Evolutionary conservation across 2,329 filamentous ascomycete genomes (phyloP).

Genomic region (Rutstroemia sydowiana): DNA sequence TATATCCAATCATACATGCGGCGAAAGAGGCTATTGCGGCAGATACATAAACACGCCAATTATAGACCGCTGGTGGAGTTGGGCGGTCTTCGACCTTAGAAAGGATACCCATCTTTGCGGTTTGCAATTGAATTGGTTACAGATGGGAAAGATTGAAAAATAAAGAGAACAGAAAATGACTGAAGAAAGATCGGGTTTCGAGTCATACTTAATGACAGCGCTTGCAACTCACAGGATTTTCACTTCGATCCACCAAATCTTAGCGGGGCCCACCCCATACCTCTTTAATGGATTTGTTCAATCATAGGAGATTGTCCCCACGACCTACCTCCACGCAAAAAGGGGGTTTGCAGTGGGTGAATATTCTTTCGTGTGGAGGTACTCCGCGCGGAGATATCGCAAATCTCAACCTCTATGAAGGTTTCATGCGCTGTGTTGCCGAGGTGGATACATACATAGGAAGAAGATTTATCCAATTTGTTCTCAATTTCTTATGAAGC

Average conservation of each 20-base stretch:
- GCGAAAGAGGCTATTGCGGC: constrained; percentile 18
- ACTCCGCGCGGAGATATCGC: not conserved
- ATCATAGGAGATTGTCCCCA: not conserved
- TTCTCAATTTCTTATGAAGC: not conserved
- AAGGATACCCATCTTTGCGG: constrained; percentile 15
- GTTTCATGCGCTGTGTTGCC: not conserved
- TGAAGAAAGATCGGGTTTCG: not conserved
- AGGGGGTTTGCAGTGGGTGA: not conserved
- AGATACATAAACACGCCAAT: constrained; percentile 19
- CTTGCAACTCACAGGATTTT: not conserved
- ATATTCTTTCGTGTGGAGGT: constrained; percentile 1
- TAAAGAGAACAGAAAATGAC: not conserved
- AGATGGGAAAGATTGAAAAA: not conserved
- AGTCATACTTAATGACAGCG: not conserved
- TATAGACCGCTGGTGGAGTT: constrained; percentile 21
- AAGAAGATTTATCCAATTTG: constrained; percentile 1
- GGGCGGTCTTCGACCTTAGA: constrained; percentile 21
- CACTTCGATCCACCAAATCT: not conserved
- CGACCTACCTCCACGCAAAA: not conserved
- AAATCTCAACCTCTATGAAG: not conserved
- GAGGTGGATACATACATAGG: not conserved
- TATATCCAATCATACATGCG: constrained; percentile 23
- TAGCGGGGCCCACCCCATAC: not conserved
- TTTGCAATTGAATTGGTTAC: not conserved
- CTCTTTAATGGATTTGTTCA: not conserved